Conservation (phyloP, 1,284 basidiomycete species). For the Apiotrichum gamsii region DNA sequence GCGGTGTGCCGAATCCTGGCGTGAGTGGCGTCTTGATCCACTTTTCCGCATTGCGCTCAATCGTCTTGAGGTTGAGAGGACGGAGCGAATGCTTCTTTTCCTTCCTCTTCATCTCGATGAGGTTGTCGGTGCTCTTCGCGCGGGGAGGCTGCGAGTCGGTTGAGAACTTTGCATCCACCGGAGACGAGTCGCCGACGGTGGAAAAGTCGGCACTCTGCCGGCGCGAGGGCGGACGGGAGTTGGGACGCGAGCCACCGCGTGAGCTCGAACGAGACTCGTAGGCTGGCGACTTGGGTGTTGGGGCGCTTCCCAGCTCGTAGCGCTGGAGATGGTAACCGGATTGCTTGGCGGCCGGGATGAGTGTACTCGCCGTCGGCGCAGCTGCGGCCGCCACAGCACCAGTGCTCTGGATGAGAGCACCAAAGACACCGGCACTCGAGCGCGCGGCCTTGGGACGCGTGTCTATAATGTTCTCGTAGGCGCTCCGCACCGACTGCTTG, state of each 20-base stretch:
- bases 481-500: slow-evolving; percentile 10
- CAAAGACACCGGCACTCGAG: slow-evolving; percentile 63
- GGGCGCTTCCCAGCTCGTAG: slow-evolving; percentile 36
- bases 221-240: neutral
- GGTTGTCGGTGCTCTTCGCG: slow-evolving; percentile 19
- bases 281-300: too few relatives aligned
- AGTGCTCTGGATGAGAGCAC: slow-evolving; percentile 65
- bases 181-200: too few relatives aligned
- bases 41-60: slow-evolving; percentile 29
- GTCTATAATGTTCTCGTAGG: slow-evolving; percentile 14
- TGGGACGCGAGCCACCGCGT: neutral
- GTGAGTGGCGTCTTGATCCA: slow-evolving; percentile 21
- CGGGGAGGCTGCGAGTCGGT: too few relatives aligned
- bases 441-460: slow-evolving; percentile 54
- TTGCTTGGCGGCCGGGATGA: slow-evolving; percentile 61
- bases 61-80: slow-evolving; percentile 23
- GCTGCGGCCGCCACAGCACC: slow-evolving; percentile 59
- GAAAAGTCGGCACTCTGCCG: neutral
- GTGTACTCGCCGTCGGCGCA: slow-evolving; percentile 53
- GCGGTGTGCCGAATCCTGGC: neutral
- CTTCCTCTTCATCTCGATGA: slow-evolving; percentile 26
- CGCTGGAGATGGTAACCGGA: slow-evolving; percentile 63
- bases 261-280: neutral
- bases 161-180: too few relatives aligned
- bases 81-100: too few relatives aligned